Evolutionary conservation across 2,329 filamentous ascomycete species (phyloP).

Genomic region (Blastomyces percursus): DNA sequence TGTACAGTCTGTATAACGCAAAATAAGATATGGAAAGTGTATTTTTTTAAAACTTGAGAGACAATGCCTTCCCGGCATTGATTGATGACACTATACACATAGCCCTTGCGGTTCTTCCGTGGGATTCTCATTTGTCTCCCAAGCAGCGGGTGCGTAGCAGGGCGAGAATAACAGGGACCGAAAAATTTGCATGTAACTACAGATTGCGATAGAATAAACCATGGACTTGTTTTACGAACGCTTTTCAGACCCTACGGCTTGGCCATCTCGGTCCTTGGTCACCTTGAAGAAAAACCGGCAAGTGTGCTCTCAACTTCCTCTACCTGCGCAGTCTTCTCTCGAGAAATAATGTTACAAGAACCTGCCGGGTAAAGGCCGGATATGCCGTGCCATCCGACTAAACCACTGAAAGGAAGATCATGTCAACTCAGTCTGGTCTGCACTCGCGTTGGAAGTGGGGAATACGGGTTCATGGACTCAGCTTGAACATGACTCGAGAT

Average conservation of each 20-base stretch:
- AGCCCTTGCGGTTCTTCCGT: neutral
- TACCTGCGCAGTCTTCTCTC: neutral
- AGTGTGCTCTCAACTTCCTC: neutral
- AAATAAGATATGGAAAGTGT: neutral
- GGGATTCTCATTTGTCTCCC: neutral
- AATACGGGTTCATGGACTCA: neutral
- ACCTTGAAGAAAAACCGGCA: neutral
- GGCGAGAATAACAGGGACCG: neutral
- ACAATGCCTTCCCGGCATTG: neutral
- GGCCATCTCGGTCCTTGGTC: neutral
- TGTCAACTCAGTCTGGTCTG: neutral
- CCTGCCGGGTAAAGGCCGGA: neutral
- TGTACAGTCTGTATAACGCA: no score
- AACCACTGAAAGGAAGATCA: neutral
- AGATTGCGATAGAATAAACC: neutral
- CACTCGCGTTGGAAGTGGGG: constrained; percentile 5
- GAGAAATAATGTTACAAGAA: neutral
- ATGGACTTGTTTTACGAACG: neutral
- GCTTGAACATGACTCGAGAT: neutral
- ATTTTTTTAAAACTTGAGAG: neutral
- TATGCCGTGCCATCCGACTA: neutral
- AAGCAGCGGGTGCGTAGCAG: neutral
- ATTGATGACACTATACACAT: no score
- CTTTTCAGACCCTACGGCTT: neutral
- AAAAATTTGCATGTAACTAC: neutral